These are phyloP conservation scores for Pichia sp. DNA, from an alignment of 1,139 yeast genomes.

Conservation along the genomic window DNA sequence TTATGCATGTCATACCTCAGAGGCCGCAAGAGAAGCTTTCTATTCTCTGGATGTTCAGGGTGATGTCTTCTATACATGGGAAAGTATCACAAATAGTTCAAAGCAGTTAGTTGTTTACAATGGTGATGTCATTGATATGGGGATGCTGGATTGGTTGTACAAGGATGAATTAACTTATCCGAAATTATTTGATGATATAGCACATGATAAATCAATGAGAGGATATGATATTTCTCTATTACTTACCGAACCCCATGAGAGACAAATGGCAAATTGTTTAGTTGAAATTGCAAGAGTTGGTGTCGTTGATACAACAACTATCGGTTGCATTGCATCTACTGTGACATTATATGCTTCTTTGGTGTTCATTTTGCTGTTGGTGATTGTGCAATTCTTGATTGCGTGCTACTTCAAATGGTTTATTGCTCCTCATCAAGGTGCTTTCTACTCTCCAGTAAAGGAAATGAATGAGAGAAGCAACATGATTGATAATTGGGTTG, in stretches of 20 bases:
- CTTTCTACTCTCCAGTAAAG: slow-evolving; percentile 42
- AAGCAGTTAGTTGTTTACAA: slow-evolving; percentile 81
- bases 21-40: slow-evolving; percentile 58
- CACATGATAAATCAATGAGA: slow-evolving; percentile 44
- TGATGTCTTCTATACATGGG: slow-evolving; percentile 88
- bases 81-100: slow-evolving; percentile 61
- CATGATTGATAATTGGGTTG: slow-evolving; percentile 43
- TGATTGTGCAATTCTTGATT: slow-evolving; percentile 64
- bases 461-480: slow-evolving; percentile 42
- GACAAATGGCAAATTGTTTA: slow-evolving; percentile 72
- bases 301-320: slow-evolving; percentile 76
- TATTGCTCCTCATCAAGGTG: slow-evolving; percentile 74
- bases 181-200: slow-evolving; percentile 54
- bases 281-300: slow-evolving; percentile 89
- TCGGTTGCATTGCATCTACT: slow-evolving; percentile 93
- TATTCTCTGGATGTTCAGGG: slow-evolving; percentile 57
- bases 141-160: slow-evolving; percentile 67
- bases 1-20: slow-evolving; percentile 86
- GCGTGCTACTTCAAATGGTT: slow-evolving; percentile 91
- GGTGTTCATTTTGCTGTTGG: slow-evolving; percentile 77
- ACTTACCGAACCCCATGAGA: slow-evolving; percentile 60
- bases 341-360: slow-evolving; percentile 76
- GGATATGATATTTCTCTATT: slow-evolving; percentile 82
- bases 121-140: slow-evolving; percentile 81
- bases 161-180: slow-evolving; percentile 68